Base-by-base conservation (phyloP, 768 basidiomycete species). In the Plicaturopsis crispa region DNA sequence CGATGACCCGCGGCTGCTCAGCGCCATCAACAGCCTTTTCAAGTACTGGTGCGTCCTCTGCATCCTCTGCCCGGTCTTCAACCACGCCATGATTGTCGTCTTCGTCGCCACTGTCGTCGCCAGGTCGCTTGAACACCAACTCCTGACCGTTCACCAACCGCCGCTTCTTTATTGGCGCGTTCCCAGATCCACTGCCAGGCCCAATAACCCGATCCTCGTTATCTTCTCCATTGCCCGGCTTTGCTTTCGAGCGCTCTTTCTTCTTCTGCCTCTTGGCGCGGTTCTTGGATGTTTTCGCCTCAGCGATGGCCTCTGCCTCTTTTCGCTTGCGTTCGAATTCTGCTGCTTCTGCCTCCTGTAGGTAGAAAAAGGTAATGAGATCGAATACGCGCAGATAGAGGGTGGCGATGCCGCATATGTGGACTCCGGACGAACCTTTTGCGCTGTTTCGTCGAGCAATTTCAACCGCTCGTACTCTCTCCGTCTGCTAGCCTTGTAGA, bases 401-500 rank as follows among this genome's bases (percentile, higher is more conserved):
- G 39, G 16, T 16, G 19, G 23, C 31, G n/a, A n/a, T n/a, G n/a
- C n/a, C n/a, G n/a, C n/a, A n/a, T n/a, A n/a, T 14, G 35, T 33
- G 12, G 30, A 35, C 33, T 31, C 23, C 34, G 3, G 32, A 18
- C 17, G 21, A 38, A 90, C 96, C 60, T 84, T 83, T 51, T 75
- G 72, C 4, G 80, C 56, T 43, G 78, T 66, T 43, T 97, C 93
- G 45, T 93, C 89, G 67, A 99, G 75, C 11, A 94, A 50, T 65
- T 88, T 93, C 41, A 98, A 56, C 41, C 96, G 68, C 61, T 99
- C 96, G 51, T 97, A 98, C 65, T 99, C 96, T 51, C 94, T 72
- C 54, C 94, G 72, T 45, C 96, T 67, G 47, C 83, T 80, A 13
- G 94, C 93, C 56, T 98, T 98, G 67, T 98, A 99, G 0, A 99